Evolutionary conservation across 352 stramenopile species (phyloP).

Genomic region (Phytophthora nicotianae): DNA sequence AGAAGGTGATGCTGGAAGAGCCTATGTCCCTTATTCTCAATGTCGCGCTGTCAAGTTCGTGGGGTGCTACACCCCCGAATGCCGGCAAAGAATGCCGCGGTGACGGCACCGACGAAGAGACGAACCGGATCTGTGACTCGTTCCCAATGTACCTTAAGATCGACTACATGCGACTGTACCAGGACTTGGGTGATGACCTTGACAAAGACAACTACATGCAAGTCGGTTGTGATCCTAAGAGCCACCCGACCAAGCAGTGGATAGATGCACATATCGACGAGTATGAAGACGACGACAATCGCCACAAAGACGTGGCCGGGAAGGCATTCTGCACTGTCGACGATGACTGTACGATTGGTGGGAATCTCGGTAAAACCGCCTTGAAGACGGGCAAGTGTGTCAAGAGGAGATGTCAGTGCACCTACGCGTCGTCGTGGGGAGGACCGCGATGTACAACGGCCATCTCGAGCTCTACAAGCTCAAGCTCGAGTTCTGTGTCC

Average conservation of each 20-base stretch:
- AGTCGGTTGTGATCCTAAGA: constrained; percentile 51
- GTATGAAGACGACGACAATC: constrained; percentile 40
- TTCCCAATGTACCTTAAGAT: constrained; percentile 79
- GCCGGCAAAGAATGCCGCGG: constrained; percentile 53
- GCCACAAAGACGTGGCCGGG: constrained; percentile 72
- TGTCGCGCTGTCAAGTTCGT: constrained; percentile 92
- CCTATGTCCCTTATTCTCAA: constrained; percentile 94
- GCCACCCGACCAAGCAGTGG: constrained; percentile 60
- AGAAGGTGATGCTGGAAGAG: constrained; percentile 83
- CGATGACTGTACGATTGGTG: constrained; percentile 62
- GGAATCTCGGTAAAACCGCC: constrained; percentile 30
- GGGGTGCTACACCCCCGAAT: constrained; percentile 74
- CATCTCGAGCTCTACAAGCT: constrained; percentile 34
- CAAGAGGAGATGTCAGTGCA: constrained; percentile 44
- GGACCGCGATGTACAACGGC: constrained; percentile 59
- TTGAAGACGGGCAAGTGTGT: constrained; percentile 46
- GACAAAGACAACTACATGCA: constrained; percentile 57
- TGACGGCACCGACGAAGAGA: constrained; percentile 42
- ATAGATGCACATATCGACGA: constrained; percentile 66
- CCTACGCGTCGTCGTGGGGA: constrained; percentile 41
- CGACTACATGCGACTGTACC: constrained; percentile 70
- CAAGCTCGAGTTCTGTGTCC: not conserved
- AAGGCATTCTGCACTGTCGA: constrained; percentile 59
- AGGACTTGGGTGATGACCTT: constrained; percentile 45
- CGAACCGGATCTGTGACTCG: constrained; percentile 60